A percentile compares a stretch with the other conserved stretches of the same genome.
phyloP scores from a whole-genome alignment of 352 stramenopile genomes.

The Phytophthora lateralis region DNA sequence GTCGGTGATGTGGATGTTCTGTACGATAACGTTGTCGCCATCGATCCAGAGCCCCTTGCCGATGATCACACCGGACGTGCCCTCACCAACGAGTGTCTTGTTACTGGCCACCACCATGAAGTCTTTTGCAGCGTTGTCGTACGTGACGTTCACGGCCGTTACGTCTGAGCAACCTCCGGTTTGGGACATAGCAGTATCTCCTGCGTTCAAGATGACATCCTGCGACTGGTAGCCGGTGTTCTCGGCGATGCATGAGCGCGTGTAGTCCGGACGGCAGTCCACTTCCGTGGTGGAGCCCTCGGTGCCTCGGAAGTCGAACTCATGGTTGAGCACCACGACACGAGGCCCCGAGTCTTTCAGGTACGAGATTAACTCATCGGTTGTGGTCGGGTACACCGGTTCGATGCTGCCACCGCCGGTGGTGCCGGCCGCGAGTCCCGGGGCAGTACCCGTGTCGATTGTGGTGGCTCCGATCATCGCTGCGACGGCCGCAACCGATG shows the following conservation, averaged over 20 bases:
- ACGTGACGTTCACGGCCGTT: constrained; percentile 31
- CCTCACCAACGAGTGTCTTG: constrained; percentile 55
- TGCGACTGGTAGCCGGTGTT: constrained; percentile 41
- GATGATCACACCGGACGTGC: constrained; percentile 38
- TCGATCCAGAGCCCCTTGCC: constrained; percentile 48
- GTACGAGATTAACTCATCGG: constrained; percentile 22
- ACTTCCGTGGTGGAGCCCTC: constrained; percentile 25
- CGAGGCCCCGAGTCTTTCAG: constrained; percentile 24
- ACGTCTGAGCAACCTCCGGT: constrained; percentile 40
- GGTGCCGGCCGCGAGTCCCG: constrained; percentile 20
- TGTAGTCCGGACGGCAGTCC: constrained; percentile 30
- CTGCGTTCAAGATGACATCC: constrained; percentile 39
- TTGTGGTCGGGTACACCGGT: constrained; percentile 20
- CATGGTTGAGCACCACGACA: constrained; percentile 17
- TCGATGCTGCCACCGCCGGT: constrained; percentile 26
- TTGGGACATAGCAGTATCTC: constrained; percentile 34
- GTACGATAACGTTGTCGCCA: constrained; percentile 54
- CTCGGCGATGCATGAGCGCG: constrained; percentile 33
- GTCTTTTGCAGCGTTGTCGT: constrained; percentile 43
- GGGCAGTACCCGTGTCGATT: constrained; percentile 12
- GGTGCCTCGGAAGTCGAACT: constrained; percentile 27
- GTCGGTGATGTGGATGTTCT: constrained; percentile 64
- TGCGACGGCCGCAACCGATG: background rate
- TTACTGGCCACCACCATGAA: constrained; percentile 34
- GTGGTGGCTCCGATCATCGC: constrained; percentile 1